Conservation (phyloP, 176 grass and related monocot species). For the Melocanna baccifera region DNA sequence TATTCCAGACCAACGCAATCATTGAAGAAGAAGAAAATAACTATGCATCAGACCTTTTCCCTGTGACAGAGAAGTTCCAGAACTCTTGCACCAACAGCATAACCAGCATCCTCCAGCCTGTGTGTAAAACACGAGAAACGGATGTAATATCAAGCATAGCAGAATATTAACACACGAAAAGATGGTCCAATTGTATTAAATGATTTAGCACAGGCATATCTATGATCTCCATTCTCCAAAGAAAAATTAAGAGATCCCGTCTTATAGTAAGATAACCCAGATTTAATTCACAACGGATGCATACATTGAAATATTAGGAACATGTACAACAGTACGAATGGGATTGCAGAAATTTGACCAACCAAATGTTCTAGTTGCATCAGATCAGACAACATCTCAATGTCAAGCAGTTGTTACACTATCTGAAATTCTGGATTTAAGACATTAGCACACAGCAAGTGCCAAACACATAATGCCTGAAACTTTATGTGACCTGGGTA, state of each 20-base stretch:
- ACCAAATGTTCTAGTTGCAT: constrained; percentile 4
- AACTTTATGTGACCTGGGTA: constrained; percentile 1
- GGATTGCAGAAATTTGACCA: constrained; percentile 4
- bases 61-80: constrained; percentile 96
- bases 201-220: background rate
- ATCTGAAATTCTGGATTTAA: constrained; percentile 1
- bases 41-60: constrained; percentile 60
- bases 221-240: background rate
- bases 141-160: background rate
- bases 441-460: background rate
- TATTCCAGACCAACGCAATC: background rate
- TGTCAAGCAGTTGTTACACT: constrained; percentile 8
- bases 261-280: background rate
- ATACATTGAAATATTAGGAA: background rate
- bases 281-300: background rate
- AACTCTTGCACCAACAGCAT: constrained; percentile 91
- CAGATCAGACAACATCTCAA: constrained; percentile 2
- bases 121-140: constrained; percentile 21
- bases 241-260: background rate
- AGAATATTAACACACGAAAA: constrained; percentile 17
- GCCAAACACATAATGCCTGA: background rate
- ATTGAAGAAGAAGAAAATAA: background rate
- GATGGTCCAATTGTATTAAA: background rate
- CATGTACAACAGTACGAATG: background rate
- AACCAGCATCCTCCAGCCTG: constrained; percentile 95